phyloP scores from a whole-genome alignment of 495 filamentous ascomycete genomes.

The Aspergillus indologenus region DNA sequence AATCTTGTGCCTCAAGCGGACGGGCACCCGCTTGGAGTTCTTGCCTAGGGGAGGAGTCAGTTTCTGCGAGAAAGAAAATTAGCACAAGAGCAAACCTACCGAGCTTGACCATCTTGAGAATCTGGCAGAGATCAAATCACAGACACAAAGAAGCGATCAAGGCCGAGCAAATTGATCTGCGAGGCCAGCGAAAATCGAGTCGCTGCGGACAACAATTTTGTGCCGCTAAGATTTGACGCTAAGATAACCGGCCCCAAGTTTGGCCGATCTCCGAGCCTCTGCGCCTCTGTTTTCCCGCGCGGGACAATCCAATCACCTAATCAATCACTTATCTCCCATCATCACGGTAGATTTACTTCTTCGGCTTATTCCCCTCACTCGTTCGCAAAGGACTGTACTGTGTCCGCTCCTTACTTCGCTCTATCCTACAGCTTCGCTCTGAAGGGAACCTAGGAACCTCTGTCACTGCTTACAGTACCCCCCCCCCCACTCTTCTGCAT shows the following conservation, averaged over 20 bases:
- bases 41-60: slow-evolving; percentile 59
- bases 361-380: slow-evolving; percentile 1
- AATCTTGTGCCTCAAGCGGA: slow-evolving; percentile 91
- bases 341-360: slow-evolving; percentile 4
- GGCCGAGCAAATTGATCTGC: slow-evolving; percentile 1
- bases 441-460: slow-evolving; percentile 12
- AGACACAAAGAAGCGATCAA: slow-evolving; percentile 13
- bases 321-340: not conserved
- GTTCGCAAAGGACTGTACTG: not conserved
- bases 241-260: slow-evolving; percentile 43
- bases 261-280: slow-evolving; percentile 38
- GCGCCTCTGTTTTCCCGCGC: slow-evolving; percentile 2
- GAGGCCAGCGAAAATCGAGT: slow-evolving; percentile 6
- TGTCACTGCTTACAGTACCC: slow-evolving; percentile 1
- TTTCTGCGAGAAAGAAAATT: not conserved
- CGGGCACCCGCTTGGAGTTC: slow-evolving; percentile 86
- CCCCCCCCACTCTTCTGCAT: not conserved
- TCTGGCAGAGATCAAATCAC: slow-evolving; percentile 10
- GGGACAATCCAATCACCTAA: not conserved
- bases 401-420: slow-evolving; percentile 3
- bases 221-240: slow-evolving; percentile 39
- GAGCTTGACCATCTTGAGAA: slow-evolving; percentile 48
- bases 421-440: slow-evolving; percentile 7
- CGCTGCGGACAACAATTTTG: slow-evolving; percentile 24
- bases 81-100: slow-evolving; percentile 33